Evolutionary conservation across 805 yeast species (phyloP), one percentile per base, ranked within the genome.

Genomic region (Kuraishia capsulata): DNA sequence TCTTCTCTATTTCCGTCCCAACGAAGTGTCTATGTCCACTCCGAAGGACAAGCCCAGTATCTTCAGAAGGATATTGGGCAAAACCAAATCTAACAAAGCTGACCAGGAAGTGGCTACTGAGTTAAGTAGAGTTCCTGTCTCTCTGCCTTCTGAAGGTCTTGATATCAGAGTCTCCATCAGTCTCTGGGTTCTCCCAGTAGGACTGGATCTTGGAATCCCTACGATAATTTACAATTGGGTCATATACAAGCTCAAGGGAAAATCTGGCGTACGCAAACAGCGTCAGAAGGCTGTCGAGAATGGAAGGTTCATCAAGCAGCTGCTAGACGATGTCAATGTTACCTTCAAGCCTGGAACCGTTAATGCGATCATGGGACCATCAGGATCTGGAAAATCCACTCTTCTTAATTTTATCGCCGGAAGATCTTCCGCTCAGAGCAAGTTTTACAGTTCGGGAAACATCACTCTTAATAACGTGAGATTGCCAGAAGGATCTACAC

Each of bases 281-380:
- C 38, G 24, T n/a, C 26, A 29, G 6, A 26, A 24, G 19, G 14
- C 23, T 10, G 25, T 14, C 18, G 19, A 16, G n/a, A 20, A 11
- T 29, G 26, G 24, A 11, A 36, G 14, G 6, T 14, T 20, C 24
- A 10, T 21, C 14, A 38, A 34, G 35, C 20, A 25, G 20, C 34
- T 39, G 2, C 46, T 76, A 26, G 52, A 64, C 29, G 53, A 62
- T 8, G 56, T 79, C 13, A 52, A 62, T 35, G 81, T 77, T 1
- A 43, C 50, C 6, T 74, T 77, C 48, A 57, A 57, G 28, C 65
- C 73, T 3, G 73, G 76, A 14, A 60, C 65, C 25, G 61, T 78
- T 16, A 78, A 76, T 47, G 84, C 78, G 2, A 76, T 78, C 30
- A 70, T 78, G 75, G 86, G 86, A 0, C 84, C 85, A 1, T 77